A percentile compares a stretch with the other conserved stretches of the same genome.
phyloP scores from a whole-genome alignment of 1,139 yeast species.

The Blastobotrys proliferans region DNA sequence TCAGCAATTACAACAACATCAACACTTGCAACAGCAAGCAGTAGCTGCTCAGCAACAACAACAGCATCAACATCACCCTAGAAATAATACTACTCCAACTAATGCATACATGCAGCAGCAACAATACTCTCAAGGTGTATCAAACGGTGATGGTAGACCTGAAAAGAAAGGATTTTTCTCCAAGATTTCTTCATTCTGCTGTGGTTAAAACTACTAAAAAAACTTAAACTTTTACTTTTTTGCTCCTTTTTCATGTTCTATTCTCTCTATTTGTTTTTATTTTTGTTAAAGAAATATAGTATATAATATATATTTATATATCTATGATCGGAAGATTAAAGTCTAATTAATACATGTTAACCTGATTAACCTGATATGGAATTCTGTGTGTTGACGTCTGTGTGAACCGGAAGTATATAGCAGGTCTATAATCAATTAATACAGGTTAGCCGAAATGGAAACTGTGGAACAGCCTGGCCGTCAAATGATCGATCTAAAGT shows the following conservation, averaged over 20 bases:
- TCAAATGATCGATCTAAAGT: no score
- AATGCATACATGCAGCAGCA: conserved; percentile 2
- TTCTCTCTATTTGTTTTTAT: not conserved
- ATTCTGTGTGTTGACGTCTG: no score
- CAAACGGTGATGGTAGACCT: conserved; percentile 11
- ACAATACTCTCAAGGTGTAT: conserved; percentile 1
- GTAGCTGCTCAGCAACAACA: conserved; percentile 7
- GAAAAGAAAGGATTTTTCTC: conserved; percentile 33
- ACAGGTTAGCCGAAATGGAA: no score
- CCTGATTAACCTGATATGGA: no score
- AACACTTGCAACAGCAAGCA: conserved; percentile 18
- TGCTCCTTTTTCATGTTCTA: conserved; percentile 2
- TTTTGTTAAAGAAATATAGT: conserved; percentile 9
- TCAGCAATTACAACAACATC: conserved; percentile 19
- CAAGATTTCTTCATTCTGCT: conserved; percentile 32
- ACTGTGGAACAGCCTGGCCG: no score
- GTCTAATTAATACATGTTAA: no score
- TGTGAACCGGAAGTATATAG: no score
- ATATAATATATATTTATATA: not conserved
- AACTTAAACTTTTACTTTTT: not conserved
- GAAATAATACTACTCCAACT: conserved; percentile 5
- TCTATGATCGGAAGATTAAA: no score
- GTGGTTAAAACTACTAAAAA: conserved; percentile 23
- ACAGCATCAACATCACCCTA: not conserved
- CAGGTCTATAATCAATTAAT: no score